A percentile compares a stretch with the other conserved stretches of the same genome.
These are phyloP conservation scores for Mycocentrospora acerina DNA, from an alignment of 2,329 filamentous ascomycete genomes.

Conservation along the genomic window DNA sequence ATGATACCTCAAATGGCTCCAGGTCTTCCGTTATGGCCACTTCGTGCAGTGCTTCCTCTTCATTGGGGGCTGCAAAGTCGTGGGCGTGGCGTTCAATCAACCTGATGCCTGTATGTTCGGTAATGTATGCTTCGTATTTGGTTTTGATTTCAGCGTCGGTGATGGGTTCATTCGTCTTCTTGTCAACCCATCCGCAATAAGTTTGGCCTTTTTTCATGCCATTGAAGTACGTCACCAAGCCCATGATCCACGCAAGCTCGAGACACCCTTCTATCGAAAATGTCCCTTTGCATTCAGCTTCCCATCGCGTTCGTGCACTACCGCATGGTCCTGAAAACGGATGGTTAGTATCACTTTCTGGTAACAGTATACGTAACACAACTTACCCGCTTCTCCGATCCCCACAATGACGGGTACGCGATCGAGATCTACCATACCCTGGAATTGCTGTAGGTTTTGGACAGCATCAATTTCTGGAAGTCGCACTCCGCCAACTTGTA, in stretches of 20 bases:
- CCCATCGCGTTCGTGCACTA: conserved; percentile 85
- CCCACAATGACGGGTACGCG: conserved; percentile 1
- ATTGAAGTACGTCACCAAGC: conserved; percentile 59
- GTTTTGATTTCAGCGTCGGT: conserved; percentile 32
- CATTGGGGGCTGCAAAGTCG: conserved; percentile 20
- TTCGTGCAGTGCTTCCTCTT: conserved; percentile 38
- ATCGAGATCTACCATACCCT: not conserved
- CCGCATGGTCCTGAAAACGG: conserved; percentile 73
- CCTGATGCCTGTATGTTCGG: conserved; percentile 38
- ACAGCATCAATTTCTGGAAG: too few species aligned
- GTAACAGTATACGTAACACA: too few species aligned
- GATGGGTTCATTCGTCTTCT: conserved; percentile 25
- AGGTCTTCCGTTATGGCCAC: conserved; percentile 37
- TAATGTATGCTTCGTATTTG: conserved; percentile 36
- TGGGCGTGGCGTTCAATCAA: conserved; percentile 23
- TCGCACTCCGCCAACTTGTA: too few species aligned
- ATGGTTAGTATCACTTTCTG: too few species aligned
- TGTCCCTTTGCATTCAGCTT: conserved; percentile 84
- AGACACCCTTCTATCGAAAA: conserved; percentile 86
- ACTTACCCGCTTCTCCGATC: conserved; percentile 3
- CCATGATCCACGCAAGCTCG: conserved; percentile 95
- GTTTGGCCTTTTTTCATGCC: not conserved
- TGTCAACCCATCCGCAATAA: conserved; percentile 17
- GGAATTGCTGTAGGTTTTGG: too few species aligned
- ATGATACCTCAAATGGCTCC: conserved; percentile 34